Conservation (phyloP, 257 asterid species). For the Prunella vulgaris region DNA sequence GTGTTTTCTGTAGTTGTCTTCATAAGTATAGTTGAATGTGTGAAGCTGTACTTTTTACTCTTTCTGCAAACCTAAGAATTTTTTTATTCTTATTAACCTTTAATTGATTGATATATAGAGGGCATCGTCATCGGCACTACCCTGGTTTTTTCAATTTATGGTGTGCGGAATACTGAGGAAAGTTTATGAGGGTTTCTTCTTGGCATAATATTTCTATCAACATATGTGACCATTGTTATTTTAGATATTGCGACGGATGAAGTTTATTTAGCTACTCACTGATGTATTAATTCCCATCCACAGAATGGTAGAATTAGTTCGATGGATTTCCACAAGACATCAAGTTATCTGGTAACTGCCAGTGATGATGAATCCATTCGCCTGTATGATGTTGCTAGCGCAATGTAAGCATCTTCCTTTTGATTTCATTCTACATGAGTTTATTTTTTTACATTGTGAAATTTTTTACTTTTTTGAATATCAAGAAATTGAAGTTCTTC, state of each 20-base stretch:
- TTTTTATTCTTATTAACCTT: background rate
- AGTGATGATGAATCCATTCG: conserved; percentile 97
- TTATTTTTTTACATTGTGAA: background rate
- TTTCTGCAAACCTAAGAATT: background rate
- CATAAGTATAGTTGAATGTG: no score
- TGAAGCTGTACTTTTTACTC: background rate
- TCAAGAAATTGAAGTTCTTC: no score
- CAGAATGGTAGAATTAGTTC: conserved; percentile 98
- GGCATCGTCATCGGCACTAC: background rate
- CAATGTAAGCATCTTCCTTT: conserved; percentile 57
- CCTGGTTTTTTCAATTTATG: background rate
- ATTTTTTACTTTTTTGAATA: background rate
- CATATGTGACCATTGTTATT: background rate
- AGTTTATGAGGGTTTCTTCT: background rate
- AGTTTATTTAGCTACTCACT: conserved; percentile 11
- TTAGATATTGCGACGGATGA: background rate
- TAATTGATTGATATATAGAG: background rate
- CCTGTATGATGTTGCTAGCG: conserved; percentile 79
- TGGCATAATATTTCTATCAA: background rate
- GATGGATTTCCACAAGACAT: conserved; percentile 89
- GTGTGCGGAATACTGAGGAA: background rate
- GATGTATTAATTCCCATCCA: conserved; percentile 26
- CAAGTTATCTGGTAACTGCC: conserved; percentile 85
- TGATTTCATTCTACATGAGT: background rate
- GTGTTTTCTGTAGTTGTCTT: conserved; percentile 10